phyloP scores from a whole-genome alignment of 208 protist species.

The Phytomonas francai region DNA sequence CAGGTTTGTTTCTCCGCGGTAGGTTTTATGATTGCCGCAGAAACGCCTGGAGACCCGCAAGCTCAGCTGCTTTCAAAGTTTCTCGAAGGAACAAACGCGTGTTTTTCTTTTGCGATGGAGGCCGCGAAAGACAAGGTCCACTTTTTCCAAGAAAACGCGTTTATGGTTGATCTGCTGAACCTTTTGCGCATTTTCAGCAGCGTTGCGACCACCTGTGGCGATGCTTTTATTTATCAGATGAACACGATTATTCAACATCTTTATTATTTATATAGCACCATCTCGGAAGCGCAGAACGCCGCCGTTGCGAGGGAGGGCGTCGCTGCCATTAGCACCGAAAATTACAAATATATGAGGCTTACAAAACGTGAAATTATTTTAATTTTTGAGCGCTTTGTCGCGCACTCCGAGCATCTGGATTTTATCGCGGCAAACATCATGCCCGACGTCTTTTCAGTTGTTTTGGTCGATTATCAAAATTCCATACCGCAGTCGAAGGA shows the following conservation, averaged over 20 bases:
- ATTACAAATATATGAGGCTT: slow-evolving; percentile 75
- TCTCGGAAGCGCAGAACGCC: slow-evolving; percentile 45
- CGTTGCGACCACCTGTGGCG: slow-evolving; percentile 83
- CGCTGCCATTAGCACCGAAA: no score
- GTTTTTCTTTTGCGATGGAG: slow-evolving; percentile 62
- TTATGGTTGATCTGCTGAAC: slow-evolving; percentile 84
- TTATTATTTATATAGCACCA: slow-evolving; percentile 93
- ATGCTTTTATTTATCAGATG: slow-evolving; percentile 91
- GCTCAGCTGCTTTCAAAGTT: slow-evolving; percentile 67
- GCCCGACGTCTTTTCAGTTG: slow-evolving; percentile 92
- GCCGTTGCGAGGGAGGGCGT: slow-evolving; percentile 1
- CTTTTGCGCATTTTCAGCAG: slow-evolving; percentile 94
- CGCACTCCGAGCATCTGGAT: slow-evolving; percentile 73
- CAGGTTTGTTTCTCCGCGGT: slow-evolving; percentile 97
- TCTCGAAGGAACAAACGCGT: slow-evolving; percentile 86
- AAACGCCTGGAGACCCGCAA: slow-evolving; percentile 21
- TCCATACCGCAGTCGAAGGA: slow-evolving; percentile 86
- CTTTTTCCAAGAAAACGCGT: slow-evolving; percentile 52
- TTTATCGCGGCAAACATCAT: slow-evolving; percentile 88
- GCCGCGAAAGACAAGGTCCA: slow-evolving; percentile 28
- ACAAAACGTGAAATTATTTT: slow-evolving; percentile 95
- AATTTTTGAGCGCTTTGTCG: slow-evolving; percentile 93
- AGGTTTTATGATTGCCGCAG: slow-evolving; percentile 91
- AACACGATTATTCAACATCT: slow-evolving; percentile 90
- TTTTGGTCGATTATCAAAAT: slow-evolving; percentile 94